Conservation (phyloP, 192 early-diverging fungal genomes). For the Linnemannia schmuckeri region DNA sequence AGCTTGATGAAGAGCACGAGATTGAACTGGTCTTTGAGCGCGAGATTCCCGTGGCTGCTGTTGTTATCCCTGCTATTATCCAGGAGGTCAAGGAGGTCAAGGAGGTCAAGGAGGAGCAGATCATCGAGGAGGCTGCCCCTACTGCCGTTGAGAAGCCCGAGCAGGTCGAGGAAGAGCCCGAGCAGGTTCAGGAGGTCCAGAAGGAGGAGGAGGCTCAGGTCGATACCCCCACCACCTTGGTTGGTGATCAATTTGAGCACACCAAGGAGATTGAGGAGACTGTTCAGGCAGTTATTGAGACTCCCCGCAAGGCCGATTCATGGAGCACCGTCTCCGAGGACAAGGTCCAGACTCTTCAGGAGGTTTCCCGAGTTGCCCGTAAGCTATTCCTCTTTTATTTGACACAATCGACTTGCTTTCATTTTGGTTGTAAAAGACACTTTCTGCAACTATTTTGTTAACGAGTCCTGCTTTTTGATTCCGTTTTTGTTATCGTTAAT, state of each 20-base stretch:
- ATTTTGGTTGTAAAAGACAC: neutral
- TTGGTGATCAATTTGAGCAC: slow-evolving; percentile 33
- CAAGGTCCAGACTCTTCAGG: slow-evolving; percentile 47
- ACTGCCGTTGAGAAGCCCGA: neutral
- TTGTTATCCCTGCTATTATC: neutral
- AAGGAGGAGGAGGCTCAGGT: slow-evolving; percentile 12
- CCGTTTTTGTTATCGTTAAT: neutral
- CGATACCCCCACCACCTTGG: slow-evolving; percentile 45
- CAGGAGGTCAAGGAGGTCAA: slow-evolving; percentile 1
- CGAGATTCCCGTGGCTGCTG: neutral
- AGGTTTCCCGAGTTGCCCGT: slow-evolving; percentile 52
- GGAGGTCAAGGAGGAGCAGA: slow-evolving; percentile 5
- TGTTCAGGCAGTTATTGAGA: neutral
- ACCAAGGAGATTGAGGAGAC: slow-evolving; percentile 23
- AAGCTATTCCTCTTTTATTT: neutral
- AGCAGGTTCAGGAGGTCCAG: neutral
- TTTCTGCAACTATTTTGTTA: neutral
- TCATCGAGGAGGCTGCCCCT: neutral
- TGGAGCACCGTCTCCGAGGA: slow-evolving; percentile 7
- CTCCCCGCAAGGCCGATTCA: neutral
- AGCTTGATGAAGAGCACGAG: slow-evolving; percentile 9
- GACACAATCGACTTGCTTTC: neutral
- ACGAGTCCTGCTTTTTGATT: neutral
- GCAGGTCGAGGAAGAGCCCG: neutral
- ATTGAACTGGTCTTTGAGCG: slow-evolving; percentile 9